Evolutionary conservation across 768 basidiomycete genomes (phyloP), one percentile per base, ranked within the genome.

Genomic region (Phylloporus sp.): DNA sequence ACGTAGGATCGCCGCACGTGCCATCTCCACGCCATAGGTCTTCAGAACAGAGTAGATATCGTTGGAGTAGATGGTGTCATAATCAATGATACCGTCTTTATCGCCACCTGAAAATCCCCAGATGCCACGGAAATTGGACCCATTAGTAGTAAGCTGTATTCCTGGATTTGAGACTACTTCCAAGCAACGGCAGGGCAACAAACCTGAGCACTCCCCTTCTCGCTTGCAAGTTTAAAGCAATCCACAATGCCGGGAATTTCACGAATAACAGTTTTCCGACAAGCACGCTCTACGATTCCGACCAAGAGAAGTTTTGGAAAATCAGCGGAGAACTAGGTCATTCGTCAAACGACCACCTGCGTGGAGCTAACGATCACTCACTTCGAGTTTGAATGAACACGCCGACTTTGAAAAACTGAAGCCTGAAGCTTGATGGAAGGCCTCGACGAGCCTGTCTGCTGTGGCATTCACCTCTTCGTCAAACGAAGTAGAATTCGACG

Each of bases 21-120:
- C 97, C 75, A 95, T 94, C 72, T 99, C 97, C 11, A 99, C 95
- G 31, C 97, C 97, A 66, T 97, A 98, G 0, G 93, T 89, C 61
- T 82, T 82, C 35, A 97, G 74, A 46, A 93, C 85, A 15, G 95
- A 87, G 63, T 91, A 91, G 52, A 99, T 90, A 63, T 98, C 94
- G 72, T 98, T 99, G 20, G 95, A 95, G 58, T 90, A 90, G 50
- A 97, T 82, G 23, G 80, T 79, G 62, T 93, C 78, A 38, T 88
- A 80, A 60, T 94, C 85, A 54, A 97, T 72, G 49, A 84, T 82
- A 43, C 72, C 77, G 57, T 81, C 78, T 20, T 73, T 78, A 11
- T 70, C 64, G 32, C 74, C 74, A 23, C 76, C 74, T 27, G 81
- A 74, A 60, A 84, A 89, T 49, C 80, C 73, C 95, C 95, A 97